Base-by-base conservation (phyloP, 1,139 yeast species). In the Yamadazyma sp. region DNA sequence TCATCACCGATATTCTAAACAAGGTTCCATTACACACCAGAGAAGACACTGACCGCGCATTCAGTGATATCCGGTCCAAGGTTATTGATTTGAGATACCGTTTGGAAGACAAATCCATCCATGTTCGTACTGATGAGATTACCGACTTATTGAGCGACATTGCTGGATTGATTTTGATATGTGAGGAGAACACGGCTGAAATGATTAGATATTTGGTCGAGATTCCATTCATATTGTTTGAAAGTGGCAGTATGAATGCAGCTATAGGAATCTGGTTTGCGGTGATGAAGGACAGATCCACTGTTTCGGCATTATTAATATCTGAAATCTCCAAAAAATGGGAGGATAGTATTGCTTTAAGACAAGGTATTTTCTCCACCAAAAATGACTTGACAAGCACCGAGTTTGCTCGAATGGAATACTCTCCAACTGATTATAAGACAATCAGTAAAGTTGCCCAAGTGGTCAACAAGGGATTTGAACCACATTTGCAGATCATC, bases 181-280 rank as follows among this genome's bases (percentile, higher is more conserved):
- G 76, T 27, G 69, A 70, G 18, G 54, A 54, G 3, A 70, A 71
- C 40, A 57, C 68, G n/a, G 79, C 78, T 6, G 80, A 78, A 37
- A 57, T 80, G 50, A 62, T 80, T 15, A 67, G 78, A 35, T 76
- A 78, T 41, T 52, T 84, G 30, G 95, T 86, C 2, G 76, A 73
- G 29, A 68, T 88, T 18, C 96, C 97, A 1, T 88, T 89, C 61
- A 61, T 64, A 22, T 59, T 73, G 7, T 86, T 88, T 54, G 79
- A 81, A 13, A 72, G 84, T 1, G 64, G 67, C 24, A 66, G 81
- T 7, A 77, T 90, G 62, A 79, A 77, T 43, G 71, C 80, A 23
- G 89, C 94, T 0, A 78, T 83, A 15, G 77, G 82, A 10, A 73
- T 84, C 31, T 92, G 97, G 97, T 70, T 86, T 37, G 80, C 89